Evolutionary conservation across 2,329 filamentous ascomycete genomes (phyloP).

Genomic region (Fusarium denticulatum): DNA sequence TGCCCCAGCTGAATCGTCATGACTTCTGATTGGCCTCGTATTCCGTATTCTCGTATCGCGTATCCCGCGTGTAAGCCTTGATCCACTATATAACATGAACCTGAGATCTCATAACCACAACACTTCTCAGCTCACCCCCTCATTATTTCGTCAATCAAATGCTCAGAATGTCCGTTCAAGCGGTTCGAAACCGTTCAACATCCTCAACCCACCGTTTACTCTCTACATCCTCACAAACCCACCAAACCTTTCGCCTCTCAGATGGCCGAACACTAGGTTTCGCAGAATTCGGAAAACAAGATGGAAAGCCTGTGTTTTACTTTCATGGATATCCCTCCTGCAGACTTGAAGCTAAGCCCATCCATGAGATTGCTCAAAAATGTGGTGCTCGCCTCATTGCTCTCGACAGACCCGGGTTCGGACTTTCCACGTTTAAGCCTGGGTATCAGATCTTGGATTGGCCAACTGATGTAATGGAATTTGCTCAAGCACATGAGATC

Average conservation of each 20-base stretch:
- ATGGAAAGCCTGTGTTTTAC: conserved; percentile 49
- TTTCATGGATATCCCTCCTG: conserved; percentile 57
- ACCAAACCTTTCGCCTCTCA: conserved; percentile 48
- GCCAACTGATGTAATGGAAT: conserved; percentile 46
- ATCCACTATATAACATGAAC: not conserved
- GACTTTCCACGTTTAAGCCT: conserved; percentile 51
- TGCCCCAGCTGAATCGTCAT: not conserved
- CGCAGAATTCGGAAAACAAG: conserved; percentile 50
- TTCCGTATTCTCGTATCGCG: conserved; percentile 19
- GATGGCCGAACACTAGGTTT: conserved; percentile 55
- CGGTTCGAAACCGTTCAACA: not conserved
- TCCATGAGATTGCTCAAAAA: conserved; percentile 41
- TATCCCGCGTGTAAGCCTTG: conserved; percentile 1
- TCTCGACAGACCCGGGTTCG: conserved; percentile 56
- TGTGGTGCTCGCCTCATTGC: conserved; percentile 49
- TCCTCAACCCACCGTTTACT: not conserved
- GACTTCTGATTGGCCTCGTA: conserved; percentile 18
- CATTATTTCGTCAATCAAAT: not conserved
- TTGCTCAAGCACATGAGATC: conserved; percentile 43
- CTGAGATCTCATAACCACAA: not conserved
- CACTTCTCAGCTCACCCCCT: not conserved
- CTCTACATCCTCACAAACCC: not conserved
- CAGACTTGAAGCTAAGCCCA: conserved; percentile 49
- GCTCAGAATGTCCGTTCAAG: not conserved
- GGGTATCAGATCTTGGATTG: conserved; percentile 47